Percentiles rank a stretch among this genome's conserved stretches.
phyloP scores from a whole-genome alignment of 495 filamentous ascomycete genomes.

The Hyaloscypha variabilis region DNA sequence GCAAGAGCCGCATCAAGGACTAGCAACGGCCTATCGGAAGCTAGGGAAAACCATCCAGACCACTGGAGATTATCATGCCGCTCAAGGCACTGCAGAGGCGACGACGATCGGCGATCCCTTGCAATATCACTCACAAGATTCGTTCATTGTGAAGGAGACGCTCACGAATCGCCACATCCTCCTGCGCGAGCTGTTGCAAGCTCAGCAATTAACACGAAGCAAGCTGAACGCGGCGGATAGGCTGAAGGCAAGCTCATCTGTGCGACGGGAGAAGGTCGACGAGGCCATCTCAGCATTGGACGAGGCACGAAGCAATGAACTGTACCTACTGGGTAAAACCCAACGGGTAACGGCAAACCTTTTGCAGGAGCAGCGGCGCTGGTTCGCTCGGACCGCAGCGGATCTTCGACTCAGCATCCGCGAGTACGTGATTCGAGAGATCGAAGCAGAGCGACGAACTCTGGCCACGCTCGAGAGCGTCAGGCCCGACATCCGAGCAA shows the following conservation, averaged over 20 bases:
- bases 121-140: slow-evolving; percentile 92
- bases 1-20: slow-evolving; percentile 86
- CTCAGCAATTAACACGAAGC: slow-evolving; percentile 76
- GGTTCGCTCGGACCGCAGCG: slow-evolving; percentile 83
- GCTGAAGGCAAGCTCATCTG: slow-evolving; percentile 78
- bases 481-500: slow-evolving; percentile 88
- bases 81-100: slow-evolving; percentile 95
- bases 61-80: slow-evolving; percentile 94
- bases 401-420: slow-evolving; percentile 81
- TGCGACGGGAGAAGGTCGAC: slow-evolving; percentile 92
- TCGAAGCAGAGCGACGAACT: slow-evolving; percentile 91
- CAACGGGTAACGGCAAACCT: slow-evolving; percentile 87
- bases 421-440: slow-evolving; percentile 92
- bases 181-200: slow-evolving; percentile 89
- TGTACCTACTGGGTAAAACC: slow-evolving; percentile 78
- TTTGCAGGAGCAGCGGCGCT: slow-evolving; percentile 83
- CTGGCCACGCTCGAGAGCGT: slow-evolving; percentile 91
- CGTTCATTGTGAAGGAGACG: slow-evolving; percentile 98
- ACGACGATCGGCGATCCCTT: slow-evolving; percentile 93
- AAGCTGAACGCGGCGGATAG: slow-evolving; percentile 85
- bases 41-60: slow-evolving; percentile 91
- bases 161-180: slow-evolving; percentile 98
- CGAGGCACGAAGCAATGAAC: slow-evolving; percentile 79
- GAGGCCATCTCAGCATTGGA: slow-evolving; percentile 89
- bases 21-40: slow-evolving; percentile 90